phyloP scores from a whole-genome alignment of 1,284 basidiomycete genomes.

The Ganoderma sinense region DNA sequence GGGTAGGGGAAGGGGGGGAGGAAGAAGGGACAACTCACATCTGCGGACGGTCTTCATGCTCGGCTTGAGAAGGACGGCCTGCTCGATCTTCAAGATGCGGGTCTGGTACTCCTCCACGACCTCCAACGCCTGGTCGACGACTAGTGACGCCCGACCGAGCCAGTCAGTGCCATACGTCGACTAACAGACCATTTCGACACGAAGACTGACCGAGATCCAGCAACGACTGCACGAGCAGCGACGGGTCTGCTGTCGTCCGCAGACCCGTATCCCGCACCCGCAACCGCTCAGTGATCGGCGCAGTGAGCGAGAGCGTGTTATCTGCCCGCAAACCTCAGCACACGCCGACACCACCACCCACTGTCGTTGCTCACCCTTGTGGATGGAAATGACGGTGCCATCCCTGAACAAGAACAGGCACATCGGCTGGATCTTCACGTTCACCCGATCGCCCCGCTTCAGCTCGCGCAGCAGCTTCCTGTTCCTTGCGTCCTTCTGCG shows the following conservation, averaged over 20 bases:
- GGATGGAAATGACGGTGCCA: conserved; percentile 48
- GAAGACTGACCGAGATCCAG: conserved; percentile 62
- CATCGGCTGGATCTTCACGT: conserved; percentile 65
- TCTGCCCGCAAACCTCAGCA: conserved; percentile 32
- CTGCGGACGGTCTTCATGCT: conserved; percentile 64
- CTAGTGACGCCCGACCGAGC: conserved; percentile 40
- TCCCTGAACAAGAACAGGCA: conserved; percentile 72
- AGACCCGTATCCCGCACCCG: conserved; percentile 64
- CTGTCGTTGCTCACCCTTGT: conserved; percentile 37
- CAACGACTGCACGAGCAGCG: conserved; percentile 66
- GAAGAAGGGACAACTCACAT: conserved; percentile 45
- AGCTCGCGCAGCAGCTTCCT: conserved; percentile 53
- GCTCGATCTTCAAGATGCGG: conserved; percentile 67
- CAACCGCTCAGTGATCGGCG: conserved; percentile 63
- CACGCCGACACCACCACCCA: too few species aligned
- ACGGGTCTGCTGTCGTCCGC: conserved; percentile 65
- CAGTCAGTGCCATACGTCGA: background rate
- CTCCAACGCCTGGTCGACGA: conserved; percentile 72
- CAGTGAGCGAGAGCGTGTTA: conserved; percentile 55
- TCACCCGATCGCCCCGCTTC: conserved; percentile 66
- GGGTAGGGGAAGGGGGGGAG: background rate
- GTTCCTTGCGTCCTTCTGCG: conserved; percentile 35
- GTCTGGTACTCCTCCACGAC: conserved; percentile 71
- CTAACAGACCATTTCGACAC: background rate
- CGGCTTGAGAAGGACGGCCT: conserved; percentile 62